Evolutionary conservation across 306 rosid genomes (phyloP), one percentile per base, ranked within the genome.

Genomic region (Coriaria nepalensis): DNA sequence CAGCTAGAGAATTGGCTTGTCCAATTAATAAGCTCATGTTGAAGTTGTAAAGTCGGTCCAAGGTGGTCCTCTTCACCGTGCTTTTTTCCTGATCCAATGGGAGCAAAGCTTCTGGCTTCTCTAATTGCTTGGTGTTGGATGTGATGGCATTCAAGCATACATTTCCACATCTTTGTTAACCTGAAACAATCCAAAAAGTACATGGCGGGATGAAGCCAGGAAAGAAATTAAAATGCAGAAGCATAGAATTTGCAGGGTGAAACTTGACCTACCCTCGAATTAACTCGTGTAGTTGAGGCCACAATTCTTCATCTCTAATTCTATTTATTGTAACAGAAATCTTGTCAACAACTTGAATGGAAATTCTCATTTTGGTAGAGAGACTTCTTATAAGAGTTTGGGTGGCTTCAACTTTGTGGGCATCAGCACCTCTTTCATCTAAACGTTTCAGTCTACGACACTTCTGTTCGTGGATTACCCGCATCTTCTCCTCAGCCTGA

Each of bases 401-500:
- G 57, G 96, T 82, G 2, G 85, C 6, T 62, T 82, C 94, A 60
- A 86, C 68, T 69, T 92, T 86, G 15, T 71, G 65, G 35, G 67
- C 62, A 59, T 92, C 98, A 33, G 98, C 80, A 48, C 98, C 98
- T 68, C 45, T 73, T 61, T 86, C 80, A 39, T 92, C 93, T 69
- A 92, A 48, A 10, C 80, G 81, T 63, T 78, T 82, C 63, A 92
- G 81, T 76, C 69, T 92, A 36, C 61, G 86, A 55, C 71, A 63
- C 71, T 82, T 92, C 61, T 78, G 77, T 49, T 92, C 96, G 45
- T 92, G 98, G 40, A 56, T 40, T 4, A 92, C 69, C 50, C 96
- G 76, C 98, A 92, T 86, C 81, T 82, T 92, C 66, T 92, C 98
- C 75, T 92, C 98, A 4, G 77, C 77, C 98, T 92, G 77, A 39